Evolutionary conservation across 225 moss, liverwort and hornwort genomes (phyloP), one percentile per base, ranked within the genome.

Genomic region (Physcomitrellopsis africana): DNA sequence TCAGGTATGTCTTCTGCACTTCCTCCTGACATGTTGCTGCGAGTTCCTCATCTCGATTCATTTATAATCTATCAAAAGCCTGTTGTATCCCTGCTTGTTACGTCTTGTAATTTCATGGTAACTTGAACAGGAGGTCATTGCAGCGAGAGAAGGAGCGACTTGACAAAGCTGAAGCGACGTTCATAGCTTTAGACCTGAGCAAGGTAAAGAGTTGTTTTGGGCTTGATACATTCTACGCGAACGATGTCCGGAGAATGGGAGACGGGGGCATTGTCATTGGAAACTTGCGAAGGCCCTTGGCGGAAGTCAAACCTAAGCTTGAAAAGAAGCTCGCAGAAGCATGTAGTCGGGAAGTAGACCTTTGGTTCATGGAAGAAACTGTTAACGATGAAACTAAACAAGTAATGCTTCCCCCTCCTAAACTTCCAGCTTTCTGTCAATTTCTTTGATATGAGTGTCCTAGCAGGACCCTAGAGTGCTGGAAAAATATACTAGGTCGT

Each of bases 331-430:
- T 97, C 56, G 65, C 83, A 2, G 67, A 91, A 72, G 87, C 89
- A 46, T 92, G 92, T 73, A 93, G 91, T 19, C 76, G 89, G 26
- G 97, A 97, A 83, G 94, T 97, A 72, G 97, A 97, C 67, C 78
- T 97, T 20, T 97, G 97, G 97, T 97, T 94, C 58, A 83, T 97
- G 86, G 90, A 97, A 78, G 94, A 97, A 76, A 85, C 89, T 10
- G 75, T 86, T 5, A 71, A 83, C 55, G 97, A 94, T 60, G 74
- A 62, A 44, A 90, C 81, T 12, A 97, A 90, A 83, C 97, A 97
- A 86, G 97, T 97, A 54, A 4, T 0, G 69, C 10, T 63, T 17
- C 23, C 15, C 18, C 14, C 1, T 7, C 17, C 11, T 57, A 8
- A 14, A 26, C 52, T 68, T 0, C 22, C 27, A 1, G 13, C 15